Percentiles rank a stretch among this genome's conserved stretches.
These are phyloP conservation scores for Nigrospora sphaerica DNA, from an alignment of 2,329 filamentous ascomycete genomes.

Conservation along the genomic window DNA sequence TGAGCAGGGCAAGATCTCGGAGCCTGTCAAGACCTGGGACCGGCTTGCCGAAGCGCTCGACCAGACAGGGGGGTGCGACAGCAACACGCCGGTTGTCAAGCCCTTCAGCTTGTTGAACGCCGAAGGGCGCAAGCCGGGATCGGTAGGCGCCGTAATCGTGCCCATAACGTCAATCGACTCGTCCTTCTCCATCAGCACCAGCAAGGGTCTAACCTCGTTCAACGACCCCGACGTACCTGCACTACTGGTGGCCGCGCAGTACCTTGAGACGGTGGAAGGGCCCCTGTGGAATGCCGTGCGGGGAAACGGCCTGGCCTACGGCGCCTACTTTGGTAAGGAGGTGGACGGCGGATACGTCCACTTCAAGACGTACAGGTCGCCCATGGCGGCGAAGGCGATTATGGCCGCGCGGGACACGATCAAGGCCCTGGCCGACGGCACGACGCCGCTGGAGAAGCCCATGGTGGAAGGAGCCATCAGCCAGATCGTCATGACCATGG, in stretches of 20 bases:
- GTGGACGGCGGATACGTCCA: slow-evolving; percentile 73
- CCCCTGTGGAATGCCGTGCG: slow-evolving; percentile 91
- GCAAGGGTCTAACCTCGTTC: slow-evolving; percentile 68
- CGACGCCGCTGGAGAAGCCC: slow-evolving; percentile 65
- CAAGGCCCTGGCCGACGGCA: slow-evolving; percentile 64
- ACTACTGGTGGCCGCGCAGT: slow-evolving; percentile 80
- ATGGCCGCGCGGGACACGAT: slow-evolving; percentile 69
- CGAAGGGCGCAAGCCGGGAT: slow-evolving; percentile 68
- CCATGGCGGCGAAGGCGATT: slow-evolving; percentile 83
- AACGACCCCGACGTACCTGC: slow-evolving; percentile 73
- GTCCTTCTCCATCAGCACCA: slow-evolving; percentile 74
- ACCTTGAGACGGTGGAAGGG: slow-evolving; percentile 88
- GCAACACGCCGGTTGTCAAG: slow-evolving; percentile 64
- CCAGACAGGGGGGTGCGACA: slow-evolving; percentile 25
- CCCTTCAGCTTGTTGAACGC: slow-evolving; percentile 65
- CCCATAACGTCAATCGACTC: slow-evolving; percentile 91
- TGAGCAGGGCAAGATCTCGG: slow-evolving; percentile 51
- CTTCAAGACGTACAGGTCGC: slow-evolving; percentile 84
- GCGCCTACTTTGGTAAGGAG: slow-evolving; percentile 70
- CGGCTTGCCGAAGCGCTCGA: slow-evolving; percentile 48
- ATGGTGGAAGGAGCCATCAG: slow-evolving; percentile 87
- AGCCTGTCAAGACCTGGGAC: slow-evolving; percentile 77
- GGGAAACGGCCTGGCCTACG: slow-evolving; percentile 89
- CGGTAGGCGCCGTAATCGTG: slow-evolving; percentile 67
- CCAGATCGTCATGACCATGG: slow-evolving; percentile 78